These are phyloP conservation scores for Saturnispora ahearnii DNA, from an alignment of 805 yeast genomes.

Conservation along the genomic window DNA sequence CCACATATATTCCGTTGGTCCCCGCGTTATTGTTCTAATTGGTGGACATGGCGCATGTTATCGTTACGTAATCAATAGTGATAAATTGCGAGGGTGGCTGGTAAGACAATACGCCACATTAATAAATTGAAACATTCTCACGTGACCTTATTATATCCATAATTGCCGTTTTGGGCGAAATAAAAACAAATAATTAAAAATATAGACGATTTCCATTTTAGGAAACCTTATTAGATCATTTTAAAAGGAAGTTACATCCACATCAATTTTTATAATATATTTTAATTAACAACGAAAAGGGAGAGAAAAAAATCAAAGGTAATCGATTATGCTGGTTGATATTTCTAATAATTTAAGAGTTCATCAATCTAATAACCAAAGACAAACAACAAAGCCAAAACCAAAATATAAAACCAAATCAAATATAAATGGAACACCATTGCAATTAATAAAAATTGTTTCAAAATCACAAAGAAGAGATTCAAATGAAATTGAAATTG, in stretches of 20 bases:
- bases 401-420: background rate
- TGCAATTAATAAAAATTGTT: constrained; percentile 9
- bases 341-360: constrained; percentile 11
- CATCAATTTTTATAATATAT: no score
- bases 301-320: background rate
- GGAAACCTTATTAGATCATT: background rate
- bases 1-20: background rate
- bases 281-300: no score
- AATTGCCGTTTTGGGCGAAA: background rate
- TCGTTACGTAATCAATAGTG: no score
- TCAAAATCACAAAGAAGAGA: background rate
- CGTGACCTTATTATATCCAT: background rate
- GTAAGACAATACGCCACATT: background rate
- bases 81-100: background rate
- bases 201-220: background rate
- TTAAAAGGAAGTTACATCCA: no score
- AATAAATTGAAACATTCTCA: background rate
- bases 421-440: background rate
- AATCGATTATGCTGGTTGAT: constrained; percentile 10
- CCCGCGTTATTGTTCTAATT: no score
- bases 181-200: background rate
- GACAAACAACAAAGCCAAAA: background rate
- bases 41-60: no score
- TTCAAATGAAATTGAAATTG: background rate
- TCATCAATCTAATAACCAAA: background rate